Evolutionary conservation across 2,329 filamentous ascomycete species (phyloP), one percentile per base, ranked within the genome.

Genomic region (Purpureocillium takamizusanense): DNA sequence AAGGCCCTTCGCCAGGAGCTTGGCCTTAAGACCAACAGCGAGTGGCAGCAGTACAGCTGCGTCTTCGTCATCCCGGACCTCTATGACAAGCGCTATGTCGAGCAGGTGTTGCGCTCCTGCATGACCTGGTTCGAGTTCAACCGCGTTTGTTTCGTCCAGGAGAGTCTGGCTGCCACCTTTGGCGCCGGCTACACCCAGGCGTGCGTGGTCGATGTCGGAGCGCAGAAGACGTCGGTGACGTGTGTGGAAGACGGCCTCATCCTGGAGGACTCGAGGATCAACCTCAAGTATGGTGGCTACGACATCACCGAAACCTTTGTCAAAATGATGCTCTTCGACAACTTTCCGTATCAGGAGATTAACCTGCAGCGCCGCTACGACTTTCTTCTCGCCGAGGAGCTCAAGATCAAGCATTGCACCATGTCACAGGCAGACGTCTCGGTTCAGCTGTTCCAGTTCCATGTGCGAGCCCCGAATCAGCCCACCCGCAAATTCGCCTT

Each of bases 11-110:
- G 82, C 46, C 78, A 76, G n/a, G 87, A 97, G 53, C 71, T 97
- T 8, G 86, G 84, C 1, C 61, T 95, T 31, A 80, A 73, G 21
- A 80, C 78, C 46, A 84, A 84, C 52, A 84, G 82, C 51, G 81
- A 90, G 37, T 94, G 89, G 80, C 75, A 76, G 39, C 85, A 94
- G 57, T 97, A 95, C 62, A 92, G 86, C 52, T 95, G 88, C 51
- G 89, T 95, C n/a, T 87, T 97, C 53, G 81, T 98, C 46, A 94
- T 98, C 34, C 92, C 92, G 0, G 92, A 98, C 57, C 71, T 98
- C 9, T 98, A 97, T 63, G 92, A 98, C 64, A 94, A 94, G 59
- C 78, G 78, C 36, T 94, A 95, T 47, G 86, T 97, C 14, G 86
- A 87, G 36, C 81, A 84, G 55, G 68, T 94, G 9, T 69, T 98